Conservation (phyloP, 345 rosid species). For the Camelina hispida region DNA sequence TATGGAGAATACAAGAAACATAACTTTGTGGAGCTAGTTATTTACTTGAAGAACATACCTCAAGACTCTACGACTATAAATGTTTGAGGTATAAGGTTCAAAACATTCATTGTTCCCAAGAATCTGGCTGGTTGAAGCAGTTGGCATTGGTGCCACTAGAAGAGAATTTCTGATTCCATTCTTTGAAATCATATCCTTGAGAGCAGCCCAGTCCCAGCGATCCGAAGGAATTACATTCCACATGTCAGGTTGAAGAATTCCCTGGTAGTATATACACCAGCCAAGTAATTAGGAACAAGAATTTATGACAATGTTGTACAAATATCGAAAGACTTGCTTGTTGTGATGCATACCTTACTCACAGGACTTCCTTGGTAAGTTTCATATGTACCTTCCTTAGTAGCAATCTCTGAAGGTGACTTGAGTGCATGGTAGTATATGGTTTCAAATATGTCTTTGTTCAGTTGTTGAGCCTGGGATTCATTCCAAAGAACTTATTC, state of each 20-base stretch:
- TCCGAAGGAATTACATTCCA: background rate
- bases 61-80: conserved; percentile 72
- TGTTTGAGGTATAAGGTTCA: conserved; percentile 80
- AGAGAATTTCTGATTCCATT: background rate
- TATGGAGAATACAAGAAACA: background rate
- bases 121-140: conserved; percentile 89
- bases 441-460: conserved; percentile 74
- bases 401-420: conserved; percentile 74
- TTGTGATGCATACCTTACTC: background rate
- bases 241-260: background rate
- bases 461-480: background rate
- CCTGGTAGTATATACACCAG: background rate
- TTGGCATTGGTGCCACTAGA: conserved; percentile 76
- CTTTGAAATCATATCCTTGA: background rate
- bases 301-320: background rate
- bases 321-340: background rate
- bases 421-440: conserved; percentile 85
- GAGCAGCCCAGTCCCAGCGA: background rate
- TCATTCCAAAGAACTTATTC: conserved; percentile 17
- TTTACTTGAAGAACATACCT: conserved; percentile 47
- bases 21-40: background rate
- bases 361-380: conserved; percentile 58
- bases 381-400: conserved; percentile 75
- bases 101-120: conserved; percentile 83
- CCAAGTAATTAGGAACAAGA: background rate